These are phyloP conservation scores for Trichaptum fuscoviolaceum DNA, from an alignment of 768 basidiomycete species.

Conservation along the genomic window DNA sequence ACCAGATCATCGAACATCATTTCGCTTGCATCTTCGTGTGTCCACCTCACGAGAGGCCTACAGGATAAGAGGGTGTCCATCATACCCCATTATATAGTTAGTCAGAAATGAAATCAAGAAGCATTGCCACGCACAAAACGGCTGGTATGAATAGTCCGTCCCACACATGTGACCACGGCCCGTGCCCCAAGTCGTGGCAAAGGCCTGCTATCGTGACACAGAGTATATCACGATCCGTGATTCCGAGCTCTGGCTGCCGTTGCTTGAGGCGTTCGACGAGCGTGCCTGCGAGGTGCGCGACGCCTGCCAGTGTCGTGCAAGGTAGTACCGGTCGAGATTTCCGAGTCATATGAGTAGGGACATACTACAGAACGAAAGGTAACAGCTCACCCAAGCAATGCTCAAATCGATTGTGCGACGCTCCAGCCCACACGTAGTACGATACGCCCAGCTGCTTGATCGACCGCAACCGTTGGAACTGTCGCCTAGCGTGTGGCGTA, in stretches of 20 bases:
- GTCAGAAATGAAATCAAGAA: neutral
- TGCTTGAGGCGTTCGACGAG: constrained; percentile 53
- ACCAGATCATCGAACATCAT: constrained; percentile 78
- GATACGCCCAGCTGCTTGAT: constrained; percentile 81
- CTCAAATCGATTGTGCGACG: constrained; percentile 78
- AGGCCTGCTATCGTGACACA: constrained; percentile 79
- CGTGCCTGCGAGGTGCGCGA: constrained; percentile 65
- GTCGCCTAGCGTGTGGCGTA: constrained; percentile 36
- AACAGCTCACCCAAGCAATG: constrained; percentile 63
- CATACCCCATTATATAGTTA: neutral
- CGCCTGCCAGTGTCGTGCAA: constrained; percentile 40
- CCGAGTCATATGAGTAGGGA: constrained; percentile 3
- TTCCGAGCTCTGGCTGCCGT: constrained; percentile 55
- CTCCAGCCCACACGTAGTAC: constrained; percentile 72
- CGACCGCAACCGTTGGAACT: constrained; percentile 72
- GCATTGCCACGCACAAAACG: constrained; percentile 44
- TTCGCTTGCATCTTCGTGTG: constrained; percentile 74
- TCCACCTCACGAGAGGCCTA: constrained; percentile 53
- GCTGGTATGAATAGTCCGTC: constrained; percentile 66
- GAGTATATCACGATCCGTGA: constrained; percentile 65
- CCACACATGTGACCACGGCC: constrained; percentile 86
- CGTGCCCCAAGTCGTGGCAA: constrained; percentile 83
- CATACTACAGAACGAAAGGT: constrained; percentile 1
- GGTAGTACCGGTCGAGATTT: neutral
- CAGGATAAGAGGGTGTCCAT: neutral